A percentile compares a stretch with the other conserved stretches of the same genome.
phyloP scores from a whole-genome alignment of 805 yeast species.

The Candida silvatica region DNA sequence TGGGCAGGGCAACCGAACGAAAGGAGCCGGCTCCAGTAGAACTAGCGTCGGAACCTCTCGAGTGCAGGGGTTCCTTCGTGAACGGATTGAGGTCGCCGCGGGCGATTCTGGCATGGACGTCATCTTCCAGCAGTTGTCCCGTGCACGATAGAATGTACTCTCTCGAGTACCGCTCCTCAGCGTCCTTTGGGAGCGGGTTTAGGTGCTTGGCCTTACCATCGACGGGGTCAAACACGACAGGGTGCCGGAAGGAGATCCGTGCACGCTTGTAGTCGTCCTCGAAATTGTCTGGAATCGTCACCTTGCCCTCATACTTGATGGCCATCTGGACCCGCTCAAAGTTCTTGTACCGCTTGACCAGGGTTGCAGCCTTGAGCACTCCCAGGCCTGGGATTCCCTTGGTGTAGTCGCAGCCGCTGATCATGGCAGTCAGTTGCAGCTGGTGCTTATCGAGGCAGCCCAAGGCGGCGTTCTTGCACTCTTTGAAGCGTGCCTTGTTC shows the following conservation, averaged over 20 bases:
- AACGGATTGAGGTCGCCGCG: conserved; percentile 62
- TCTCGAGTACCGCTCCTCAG: conserved; percentile 14
- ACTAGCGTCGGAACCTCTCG: no score
- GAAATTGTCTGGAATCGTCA: conserved; percentile 46
- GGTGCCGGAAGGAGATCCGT: conserved; percentile 70
- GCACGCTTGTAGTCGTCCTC: conserved; percentile 58
- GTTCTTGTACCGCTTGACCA: conserved; percentile 42
- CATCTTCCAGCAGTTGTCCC: conserved; percentile 34
- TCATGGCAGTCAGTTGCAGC: conserved; percentile 66
- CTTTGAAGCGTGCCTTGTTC: conserved; percentile 40
- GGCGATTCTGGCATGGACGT: conserved; percentile 49
- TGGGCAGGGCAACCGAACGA: no score
- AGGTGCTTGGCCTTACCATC: conserved; percentile 42
- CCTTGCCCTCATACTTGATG: conserved; percentile 53
- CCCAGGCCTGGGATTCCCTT: conserved; percentile 82
- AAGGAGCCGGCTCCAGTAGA: no score
- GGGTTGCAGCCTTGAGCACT: conserved; percentile 58
- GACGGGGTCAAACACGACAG: conserved; percentile 75
- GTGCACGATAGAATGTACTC: conserved; percentile 30
- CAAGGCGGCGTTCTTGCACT: conserved; percentile 29
- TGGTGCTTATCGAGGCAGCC: conserved; percentile 45
- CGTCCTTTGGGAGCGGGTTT: conserved; percentile 42
- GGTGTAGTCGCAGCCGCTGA: conserved; percentile 97
- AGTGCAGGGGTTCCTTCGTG: conserved; percentile 34
- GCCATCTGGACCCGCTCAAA: conserved; percentile 50